A percentile compares a stretch with the other conserved stretches of the same genome.
phyloP scores from a whole-genome alignment of 2,329 filamentous ascomycete species.

The Xylaria multiplex region DNA sequence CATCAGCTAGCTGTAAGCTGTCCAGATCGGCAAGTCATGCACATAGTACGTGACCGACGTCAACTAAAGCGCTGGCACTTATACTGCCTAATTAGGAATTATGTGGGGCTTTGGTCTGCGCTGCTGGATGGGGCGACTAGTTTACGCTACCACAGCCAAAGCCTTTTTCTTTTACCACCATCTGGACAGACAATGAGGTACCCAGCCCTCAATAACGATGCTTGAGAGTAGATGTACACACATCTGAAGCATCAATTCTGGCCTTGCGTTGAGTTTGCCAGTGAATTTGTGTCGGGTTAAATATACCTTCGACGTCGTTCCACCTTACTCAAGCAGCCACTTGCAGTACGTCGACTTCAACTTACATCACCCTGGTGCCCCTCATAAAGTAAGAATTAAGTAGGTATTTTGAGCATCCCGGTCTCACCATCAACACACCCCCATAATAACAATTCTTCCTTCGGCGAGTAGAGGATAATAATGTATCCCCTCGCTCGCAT shows the following conservation, averaged over 20 bases:
- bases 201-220: too few relatives aligned
- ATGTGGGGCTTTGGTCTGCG: slow-evolving; percentile 15
- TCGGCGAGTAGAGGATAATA: slow-evolving; percentile 1
- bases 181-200: too few relatives aligned
- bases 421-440: background rate
- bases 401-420: background rate
- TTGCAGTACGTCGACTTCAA: background rate
- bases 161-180: background rate
- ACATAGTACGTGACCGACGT: slow-evolving; percentile 33
- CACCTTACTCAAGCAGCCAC: too few relatives aligned
- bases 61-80: slow-evolving; percentile 26
- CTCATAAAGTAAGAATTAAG: background rate
- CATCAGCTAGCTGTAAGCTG: slow-evolving; percentile 41
- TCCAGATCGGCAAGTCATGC: slow-evolving; percentile 44
- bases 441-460: background rate
- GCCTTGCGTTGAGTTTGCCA: background rate
- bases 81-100: slow-evolving; percentile 4
- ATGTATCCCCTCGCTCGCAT: slow-evolving; percentile 57
- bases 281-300: background rate
- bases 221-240: background rate
- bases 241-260: too few relatives aligned
- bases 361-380: slow-evolving; percentile 16
- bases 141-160: background rate
- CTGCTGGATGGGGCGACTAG: slow-evolving; percentile 1
- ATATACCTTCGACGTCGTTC: background rate